Percentiles rank a stretch among this genome's conserved stretches.
Evolutionary conservation across 2,329 filamentous ascomycete species (phyloP).

Genomic region (Periconia macrospinosa): DNA sequence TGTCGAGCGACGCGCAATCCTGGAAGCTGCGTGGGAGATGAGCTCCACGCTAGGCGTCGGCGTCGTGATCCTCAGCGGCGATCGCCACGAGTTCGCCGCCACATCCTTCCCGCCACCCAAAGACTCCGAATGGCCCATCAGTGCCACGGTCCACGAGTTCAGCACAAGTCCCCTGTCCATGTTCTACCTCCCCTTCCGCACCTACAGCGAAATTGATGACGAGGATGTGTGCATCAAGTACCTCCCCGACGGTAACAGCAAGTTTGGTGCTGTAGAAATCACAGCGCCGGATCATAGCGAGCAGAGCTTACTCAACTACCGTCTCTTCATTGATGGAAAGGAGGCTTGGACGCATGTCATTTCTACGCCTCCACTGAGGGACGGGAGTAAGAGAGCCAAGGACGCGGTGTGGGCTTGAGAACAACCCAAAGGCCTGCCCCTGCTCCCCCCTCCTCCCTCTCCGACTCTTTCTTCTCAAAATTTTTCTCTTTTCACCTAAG

Average conservation of each 20-base stretch:
- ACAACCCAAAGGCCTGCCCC: too few species aligned
- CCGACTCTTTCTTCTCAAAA: too few species aligned
- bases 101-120: constrained; percentile 71
- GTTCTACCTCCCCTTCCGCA: constrained; percentile 85
- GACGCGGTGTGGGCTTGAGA: constrained; percentile 50
- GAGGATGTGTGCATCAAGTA: constrained; percentile 88
- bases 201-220: constrained; percentile 78
- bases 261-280: constrained; percentile 84
- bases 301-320: constrained; percentile 76
- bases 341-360: constrained; percentile 70
- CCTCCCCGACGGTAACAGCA: constrained; percentile 81
- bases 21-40: constrained; percentile 91
- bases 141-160: constrained; percentile 75
- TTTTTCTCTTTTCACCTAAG: too few species aligned
- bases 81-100: constrained; percentile 95
- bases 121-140: constrained; percentile 57
- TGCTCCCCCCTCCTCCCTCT: too few species aligned
- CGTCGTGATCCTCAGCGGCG: constrained; percentile 83
- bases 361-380: constrained; percentile 45
- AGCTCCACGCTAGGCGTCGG: constrained; percentile 71
- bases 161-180: constrained; percentile 89
- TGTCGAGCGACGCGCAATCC: constrained; percentile 72
- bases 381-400: constrained; percentile 45
- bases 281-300: constrained; percentile 64
- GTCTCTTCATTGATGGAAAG: constrained; percentile 77